Evolutionary conservation across 2,329 filamentous ascomycete genomes (phyloP), one percentile per base, ranked within the genome.

Genomic region (Penicillium verrucosum): DNA sequence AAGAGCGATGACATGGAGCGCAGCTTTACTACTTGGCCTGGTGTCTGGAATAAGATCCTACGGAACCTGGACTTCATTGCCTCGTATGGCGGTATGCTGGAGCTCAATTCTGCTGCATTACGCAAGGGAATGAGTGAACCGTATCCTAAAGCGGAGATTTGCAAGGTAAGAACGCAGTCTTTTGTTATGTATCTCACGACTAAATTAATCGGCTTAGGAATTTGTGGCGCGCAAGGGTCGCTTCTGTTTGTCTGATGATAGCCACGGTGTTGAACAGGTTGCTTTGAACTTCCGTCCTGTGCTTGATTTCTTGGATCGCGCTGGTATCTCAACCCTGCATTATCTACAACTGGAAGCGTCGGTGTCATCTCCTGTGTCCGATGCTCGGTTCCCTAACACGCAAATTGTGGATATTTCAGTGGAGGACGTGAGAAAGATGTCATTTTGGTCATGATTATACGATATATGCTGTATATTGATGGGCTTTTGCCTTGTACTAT

Each of bases 191-290:
- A n/a, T 40, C 11, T 25, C 30, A 55, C 25, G 34, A 30, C 43
- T 51, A 23, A 41, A 40, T 29, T 40, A 29, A 14, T 29, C 5
- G 2, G 54, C 44, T 12, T 60, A 89, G 88, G 84, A 85, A 70
- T 96, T 91, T 78, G 69, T 92, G 52, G 75, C 75, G 8, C 81
- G 90, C 66, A 87, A 87, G 25, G 92, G 94, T 25, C 84, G 83
- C 58, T 96, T 97, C 74, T 95, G 91, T 51, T 82, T 99, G 65
- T 96, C 90, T 7, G 94, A 99, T 73, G 94, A 99, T 75, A 96
- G 92, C 72, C 94, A 99, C 77, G 90, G 90, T 38, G 83, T 91
- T 57, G 88, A 84, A 2, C 93, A 99, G 70, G 82, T 99, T 5
- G 91, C 87, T n/a, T 87, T 90, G 49, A 93, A 96, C 70, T 97